These are phyloP conservation scores for Hirsutella thompsonii DNA, from an alignment of 2,329 filamentous ascomycete species.

Conservation along the genomic window DNA sequence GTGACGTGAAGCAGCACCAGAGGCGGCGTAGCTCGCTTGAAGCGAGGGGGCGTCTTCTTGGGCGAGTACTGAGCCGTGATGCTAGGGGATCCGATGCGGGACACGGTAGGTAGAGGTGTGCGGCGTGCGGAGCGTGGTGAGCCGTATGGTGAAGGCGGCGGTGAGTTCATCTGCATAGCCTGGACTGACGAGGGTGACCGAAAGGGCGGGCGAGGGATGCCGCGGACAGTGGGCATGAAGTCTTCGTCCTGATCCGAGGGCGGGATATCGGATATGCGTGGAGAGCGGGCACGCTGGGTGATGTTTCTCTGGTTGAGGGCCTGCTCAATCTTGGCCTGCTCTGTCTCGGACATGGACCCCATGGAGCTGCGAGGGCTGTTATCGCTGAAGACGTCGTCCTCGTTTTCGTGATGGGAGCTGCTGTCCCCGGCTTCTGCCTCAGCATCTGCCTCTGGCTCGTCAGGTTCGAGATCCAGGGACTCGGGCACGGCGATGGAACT, in stretches of 20 bases:
- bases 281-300: slow-evolving; percentile 16
- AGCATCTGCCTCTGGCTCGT: slow-evolving; percentile 27
- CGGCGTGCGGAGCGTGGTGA: slow-evolving; percentile 43
- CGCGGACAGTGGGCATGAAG: slow-evolving; percentile 41
- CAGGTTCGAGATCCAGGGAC: slow-evolving; percentile 7
- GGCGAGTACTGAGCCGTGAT: slow-evolving; percentile 39
- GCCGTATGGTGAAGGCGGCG: slow-evolving; percentile 41
- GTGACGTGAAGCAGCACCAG: slow-evolving; percentile 70
- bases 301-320: slow-evolving; percentile 14
- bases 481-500: no score
- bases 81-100: slow-evolving; percentile 42
- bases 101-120: slow-evolving; percentile 33
- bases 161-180: slow-evolving; percentile 60
- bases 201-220: slow-evolving; percentile 50
- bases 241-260: slow-evolving; percentile 31
- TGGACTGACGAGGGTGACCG: slow-evolving; percentile 57
- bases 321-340: slow-evolving; percentile 20
- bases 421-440: slow-evolving; percentile 23
- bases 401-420: slow-evolving; percentile 37
- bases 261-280: slow-evolving; percentile 37
- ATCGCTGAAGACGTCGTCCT: slow-evolving; percentile 47
- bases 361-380: slow-evolving; percentile 43
- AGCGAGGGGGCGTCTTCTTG: slow-evolving; percentile 44
- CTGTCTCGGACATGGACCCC: slow-evolving; percentile 31
- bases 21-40: slow-evolving; percentile 46